Conservation (phyloP, 148 eudicot species). For the Diospyros lotus region DNA sequence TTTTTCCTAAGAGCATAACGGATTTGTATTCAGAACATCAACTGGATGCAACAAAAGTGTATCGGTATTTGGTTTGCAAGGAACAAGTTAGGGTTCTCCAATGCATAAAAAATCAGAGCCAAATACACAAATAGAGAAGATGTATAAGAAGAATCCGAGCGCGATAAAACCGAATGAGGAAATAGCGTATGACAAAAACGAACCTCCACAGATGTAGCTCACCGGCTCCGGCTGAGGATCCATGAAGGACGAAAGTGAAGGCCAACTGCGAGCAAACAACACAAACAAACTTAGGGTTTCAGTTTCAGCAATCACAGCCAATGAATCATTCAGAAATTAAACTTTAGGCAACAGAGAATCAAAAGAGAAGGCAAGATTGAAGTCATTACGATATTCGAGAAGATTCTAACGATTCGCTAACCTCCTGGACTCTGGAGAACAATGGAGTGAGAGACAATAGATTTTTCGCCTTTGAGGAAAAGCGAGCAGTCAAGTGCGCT, state of each 20-base stretch:
- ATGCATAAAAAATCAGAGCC: no score
- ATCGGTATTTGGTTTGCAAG: no score
- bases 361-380: not conserved
- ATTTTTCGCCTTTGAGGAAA: no score
- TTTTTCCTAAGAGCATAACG: no score
- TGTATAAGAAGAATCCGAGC: not conserved
- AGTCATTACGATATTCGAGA: no score
- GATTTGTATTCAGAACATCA: no score
- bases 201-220: constrained; percentile 73
- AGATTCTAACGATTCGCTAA: no score
- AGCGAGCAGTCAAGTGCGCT: no score
- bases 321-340: not conserved
- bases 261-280: not conserved
- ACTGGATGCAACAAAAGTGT: no score
- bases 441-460: no score
- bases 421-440: no score
- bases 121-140: not conserved
- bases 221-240: constrained; percentile 80
- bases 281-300: not conserved
- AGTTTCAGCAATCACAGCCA: not conserved
- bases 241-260: constrained; percentile 23
- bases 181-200: not conserved
- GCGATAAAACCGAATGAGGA: not conserved
- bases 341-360: not conserved
- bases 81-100: no score